Evolutionary conservation across 2,329 filamentous ascomycete genomes (phyloP), one percentile per base, ranked within the genome.

Genomic region (Aspergillaceae sp.): DNA sequence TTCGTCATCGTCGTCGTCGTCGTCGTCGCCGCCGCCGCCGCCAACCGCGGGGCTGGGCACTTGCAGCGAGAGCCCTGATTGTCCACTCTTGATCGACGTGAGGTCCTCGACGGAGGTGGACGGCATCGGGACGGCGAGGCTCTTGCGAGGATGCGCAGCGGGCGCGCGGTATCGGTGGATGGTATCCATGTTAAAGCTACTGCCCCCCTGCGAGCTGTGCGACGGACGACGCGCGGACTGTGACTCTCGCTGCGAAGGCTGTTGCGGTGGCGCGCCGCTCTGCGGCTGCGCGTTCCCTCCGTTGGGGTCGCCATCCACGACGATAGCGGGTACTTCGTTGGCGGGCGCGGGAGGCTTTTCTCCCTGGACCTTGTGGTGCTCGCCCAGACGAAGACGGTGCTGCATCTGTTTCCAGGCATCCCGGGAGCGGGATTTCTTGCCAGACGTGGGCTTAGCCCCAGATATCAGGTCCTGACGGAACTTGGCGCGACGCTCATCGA

Each of bases 391-490:
- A 7, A 50, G 56, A 36, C 52, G 54, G 3, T 51, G 42, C 28
- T 62, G 56, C 11, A 62, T 41, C 41, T 59, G 53, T 10, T 51
- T 48, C 26, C 53, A 54, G 5, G 46, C 44, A 27, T 54, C 48
- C 40, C 50, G 56, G 34, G 53, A 54, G 10, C 7, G 10, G 6
- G 28, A 29, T 19, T 41, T 41, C 52, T 51, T 34, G 46, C 19
- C 19, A 19, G 52, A 27, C 57, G 56, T 56, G 3, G 66, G 56
- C 43, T 62, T 70, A 34, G 59, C 53, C 44, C 73, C 71, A 1
- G 74, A 74, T 28, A 80, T 74, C 4, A 80, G 59, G 54, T 79
- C 77, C 53, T 78, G 75, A 30, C 76, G 67, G 50, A 80, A 80
- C 52, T 80, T 80, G 28, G 76, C 76, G 34, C 77, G 68, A 7